Base-by-base conservation (phyloP, 2,329 filamentous ascomycete genomes). In the Arthrobotrys musiformis region DNA sequence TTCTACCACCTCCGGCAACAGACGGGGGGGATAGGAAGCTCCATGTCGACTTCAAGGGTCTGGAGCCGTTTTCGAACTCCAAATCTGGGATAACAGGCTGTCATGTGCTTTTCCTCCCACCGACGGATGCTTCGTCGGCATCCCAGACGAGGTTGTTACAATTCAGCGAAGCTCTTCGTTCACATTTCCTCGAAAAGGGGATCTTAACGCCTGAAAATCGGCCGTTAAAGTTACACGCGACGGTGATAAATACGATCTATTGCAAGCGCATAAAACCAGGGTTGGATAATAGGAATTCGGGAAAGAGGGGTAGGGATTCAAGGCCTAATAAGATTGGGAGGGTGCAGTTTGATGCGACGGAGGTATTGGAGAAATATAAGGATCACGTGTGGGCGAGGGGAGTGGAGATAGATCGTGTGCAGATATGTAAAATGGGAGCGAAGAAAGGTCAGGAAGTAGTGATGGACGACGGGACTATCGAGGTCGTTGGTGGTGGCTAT, bases 391-490 rank as follows among this genome's bases (percentile, higher is more conserved):
- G 93, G 93, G 89, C 92, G 80, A 85, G 89, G 64, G 84, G 89
- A 58, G 85, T 94, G 28, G 85, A 86, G n/a, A 82, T 97, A n/a
- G 89, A 93, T 69, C 88, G 86, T 73, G 84, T 97, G 44, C 90
- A 91, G 58, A 90, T 98, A 44, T 97, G 93, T 82, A 90, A 89
- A 81, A 97, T 97, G 94, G 93, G 94, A 0, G 93, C 93, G 8
- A 91, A 90, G 85, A 69, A 73, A n/a, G 74, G 74, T 2, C 26
- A 58, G 24, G 68, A 78, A 26, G 46, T 69, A 5, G 62, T 73
- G 7, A 11, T 44, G n/a, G 74, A 78, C 11, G 74, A 78, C 58
- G 74, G 74, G 2, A 63, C 24, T 17, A 35, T 64, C 6, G 74
- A 78, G 26, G 46, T 69, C 2, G 62, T 78, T 17, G 74, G 74